These are phyloP conservation scores for Beta lomatogona DNA, from an alignment of 179 eudicot species.

Conservation along the genomic window DNA sequence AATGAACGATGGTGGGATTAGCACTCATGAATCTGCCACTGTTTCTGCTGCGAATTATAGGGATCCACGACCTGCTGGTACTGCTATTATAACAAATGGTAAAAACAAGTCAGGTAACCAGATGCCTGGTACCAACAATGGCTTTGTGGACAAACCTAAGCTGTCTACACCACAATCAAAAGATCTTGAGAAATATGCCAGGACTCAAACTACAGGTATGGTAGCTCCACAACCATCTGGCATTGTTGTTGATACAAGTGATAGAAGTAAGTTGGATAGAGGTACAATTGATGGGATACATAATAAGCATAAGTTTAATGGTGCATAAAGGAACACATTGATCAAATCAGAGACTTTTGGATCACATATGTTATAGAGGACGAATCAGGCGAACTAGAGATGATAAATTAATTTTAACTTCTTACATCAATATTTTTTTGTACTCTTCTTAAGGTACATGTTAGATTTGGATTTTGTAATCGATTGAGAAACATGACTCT, in stretches of 20 bases:
- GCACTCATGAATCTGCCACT: conserved; percentile 18
- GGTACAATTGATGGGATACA: conserved; percentile 13
- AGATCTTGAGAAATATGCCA: not conserved
- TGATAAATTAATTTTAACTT: too few relatives aligned
- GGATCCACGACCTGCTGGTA: conserved; percentile 15
- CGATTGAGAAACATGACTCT: too few relatives aligned
- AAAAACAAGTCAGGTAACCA: conserved; percentile 9
- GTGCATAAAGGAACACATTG: not conserved
- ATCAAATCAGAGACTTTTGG: too few relatives aligned
- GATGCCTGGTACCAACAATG: not conserved
- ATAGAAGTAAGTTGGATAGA: not conserved
- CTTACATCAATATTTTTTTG: too few relatives aligned
- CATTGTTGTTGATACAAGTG: not conserved
- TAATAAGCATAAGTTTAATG: not conserved
- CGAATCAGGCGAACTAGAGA: too few relatives aligned
- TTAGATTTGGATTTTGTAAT: too few relatives aligned
- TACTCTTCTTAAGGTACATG: too few relatives aligned
- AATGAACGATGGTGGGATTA: conserved; percentile 12
- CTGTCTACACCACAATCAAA: conserved; percentile 4
- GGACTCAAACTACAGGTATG: not conserved
- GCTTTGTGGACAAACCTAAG: conserved; percentile 21
- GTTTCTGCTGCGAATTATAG: conserved; percentile 22
- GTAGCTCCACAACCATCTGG: conserved; percentile 16
- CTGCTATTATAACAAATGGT: conserved; percentile 10
- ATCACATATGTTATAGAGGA: too few relatives aligned